phyloP scores from a whole-genome alignment of 1,284 basidiomycete species.

The Pascua sp. region DNA sequence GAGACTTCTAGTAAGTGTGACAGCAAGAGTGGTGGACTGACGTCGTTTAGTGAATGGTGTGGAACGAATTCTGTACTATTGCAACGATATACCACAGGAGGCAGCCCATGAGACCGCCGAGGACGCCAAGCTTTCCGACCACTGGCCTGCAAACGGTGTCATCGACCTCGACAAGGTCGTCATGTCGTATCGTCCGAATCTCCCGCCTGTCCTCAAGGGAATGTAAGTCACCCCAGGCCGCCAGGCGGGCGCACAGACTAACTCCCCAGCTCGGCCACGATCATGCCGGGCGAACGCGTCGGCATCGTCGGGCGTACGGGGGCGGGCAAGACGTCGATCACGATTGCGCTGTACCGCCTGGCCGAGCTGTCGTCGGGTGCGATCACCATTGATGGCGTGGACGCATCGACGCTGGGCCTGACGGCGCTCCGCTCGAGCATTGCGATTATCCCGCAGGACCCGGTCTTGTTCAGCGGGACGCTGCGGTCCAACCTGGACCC shows the following conservation, averaged over 20 bases:
- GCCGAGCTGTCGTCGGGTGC: constrained; percentile 45
- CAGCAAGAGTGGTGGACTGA: not conserved
- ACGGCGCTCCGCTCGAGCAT: constrained; percentile 41
- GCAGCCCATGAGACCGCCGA: constrained; percentile 59
- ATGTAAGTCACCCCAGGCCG: not conserved
- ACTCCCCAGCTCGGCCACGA: not conserved
- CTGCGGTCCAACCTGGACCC: constrained; percentile 65
- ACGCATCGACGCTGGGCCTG: constrained; percentile 51
- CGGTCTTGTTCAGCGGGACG: constrained; percentile 54
- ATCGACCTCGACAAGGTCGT: constrained; percentile 43
- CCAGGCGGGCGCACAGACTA: constrained; percentile 28
- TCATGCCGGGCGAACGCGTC: constrained; percentile 45
- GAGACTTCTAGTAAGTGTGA: constrained; percentile 2
- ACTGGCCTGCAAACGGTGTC: constrained; percentile 42
- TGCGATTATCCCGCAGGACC: constrained; percentile 60
- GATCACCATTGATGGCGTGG: constrained; percentile 53
- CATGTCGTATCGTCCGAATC: constrained; percentile 51
- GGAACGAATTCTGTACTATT: constrained; percentile 66
- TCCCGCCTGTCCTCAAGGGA: constrained; percentile 52
- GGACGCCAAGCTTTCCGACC: constrained; percentile 49
- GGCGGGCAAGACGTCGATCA: constrained; percentile 49
- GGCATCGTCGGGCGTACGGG: constrained; percentile 52
- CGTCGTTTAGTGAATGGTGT: constrained; percentile 55
- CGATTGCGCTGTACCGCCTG: constrained; percentile 53
- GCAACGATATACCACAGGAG: constrained; percentile 59